Conservation (phyloP, 2,329 filamentous ascomycete genomes). For the Exophiala spinifera region DNA sequence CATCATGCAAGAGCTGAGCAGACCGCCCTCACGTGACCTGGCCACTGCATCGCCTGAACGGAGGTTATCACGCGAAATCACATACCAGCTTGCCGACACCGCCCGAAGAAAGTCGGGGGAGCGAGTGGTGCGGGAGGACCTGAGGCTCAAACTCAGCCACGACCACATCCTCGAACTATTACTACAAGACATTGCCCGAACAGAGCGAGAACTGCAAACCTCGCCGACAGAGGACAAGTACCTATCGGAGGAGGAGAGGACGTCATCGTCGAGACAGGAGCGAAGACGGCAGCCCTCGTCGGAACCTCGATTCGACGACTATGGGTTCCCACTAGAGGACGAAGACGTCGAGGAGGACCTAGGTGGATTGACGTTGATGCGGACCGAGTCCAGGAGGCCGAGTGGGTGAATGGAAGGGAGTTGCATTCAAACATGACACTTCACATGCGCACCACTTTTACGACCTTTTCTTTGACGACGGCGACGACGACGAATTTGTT, state of each 20-base stretch:
- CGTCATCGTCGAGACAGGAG: slow-evolving; percentile 8
- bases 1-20: slow-evolving; percentile 20
- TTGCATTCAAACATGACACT: neutral
- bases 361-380: slow-evolving; percentile 23
- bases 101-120: slow-evolving; percentile 27
- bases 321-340: slow-evolving; percentile 26
- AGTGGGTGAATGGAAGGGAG: slow-evolving; percentile 8
- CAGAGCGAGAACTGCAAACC: slow-evolving; percentile 28
- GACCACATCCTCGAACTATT: slow-evolving; percentile 26
- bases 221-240: slow-evolving; percentile 27
- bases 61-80: slow-evolving; percentile 27
- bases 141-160: slow-evolving; percentile 28
- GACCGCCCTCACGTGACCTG: slow-evolving; percentile 24
- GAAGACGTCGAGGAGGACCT: slow-evolving; percentile 27
- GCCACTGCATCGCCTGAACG: slow-evolving; percentile 7
- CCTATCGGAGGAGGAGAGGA: slow-evolving; percentile 17
- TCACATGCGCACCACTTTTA: neutral
- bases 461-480: neutral
- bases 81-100: slow-evolving; percentile 26
- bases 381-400: slow-evolving; percentile 25
- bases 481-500: neutral
- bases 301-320: slow-evolving; percentile 22
- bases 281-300: slow-evolving; percentile 6
- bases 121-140: slow-evolving; percentile 21
- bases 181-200: slow-evolving; percentile 26